Conservation (phyloP, 2,329 filamentous ascomycete species). For the Aspergillus sojae region DNA sequence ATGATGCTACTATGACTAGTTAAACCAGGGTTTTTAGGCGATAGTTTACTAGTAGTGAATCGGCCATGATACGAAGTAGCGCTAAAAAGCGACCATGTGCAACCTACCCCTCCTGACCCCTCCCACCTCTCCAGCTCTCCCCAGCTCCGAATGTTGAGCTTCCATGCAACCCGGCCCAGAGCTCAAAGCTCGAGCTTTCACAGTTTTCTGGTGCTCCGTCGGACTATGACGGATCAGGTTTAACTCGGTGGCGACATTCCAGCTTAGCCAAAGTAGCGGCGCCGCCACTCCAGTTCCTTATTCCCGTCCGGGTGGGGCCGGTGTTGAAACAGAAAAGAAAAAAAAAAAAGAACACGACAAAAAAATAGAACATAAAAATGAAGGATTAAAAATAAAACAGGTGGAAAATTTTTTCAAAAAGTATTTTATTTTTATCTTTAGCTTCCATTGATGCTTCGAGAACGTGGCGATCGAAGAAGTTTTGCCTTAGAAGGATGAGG, state of each 20-base stretch:
- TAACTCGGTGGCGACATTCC: conserved; percentile 19
- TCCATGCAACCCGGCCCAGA: conserved; percentile 20
- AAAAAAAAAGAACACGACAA: neutral
- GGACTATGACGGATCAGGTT: conserved; percentile 9
- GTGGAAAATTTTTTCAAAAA: too few species aligned
- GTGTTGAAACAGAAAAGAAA: conserved; percentile 17
- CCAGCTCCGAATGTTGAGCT: conserved; percentile 22
- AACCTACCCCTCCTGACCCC: conserved; percentile 9
- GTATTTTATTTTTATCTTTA: neutral
- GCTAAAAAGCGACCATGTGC: conserved; percentile 13
- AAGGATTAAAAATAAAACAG: conserved; percentile 5
- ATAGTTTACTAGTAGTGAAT: neutral
- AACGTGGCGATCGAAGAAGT: neutral
- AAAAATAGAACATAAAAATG: neutral
- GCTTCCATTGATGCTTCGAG: conserved; percentile 1
- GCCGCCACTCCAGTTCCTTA: conserved; percentile 28
- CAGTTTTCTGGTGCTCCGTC: conserved; percentile 7
- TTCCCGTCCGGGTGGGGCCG: conserved; percentile 23
- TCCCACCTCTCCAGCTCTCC: conserved; percentile 19
- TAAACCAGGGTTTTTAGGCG: neutral
- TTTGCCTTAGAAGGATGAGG: neutral
- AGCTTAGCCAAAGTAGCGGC: conserved; percentile 15
- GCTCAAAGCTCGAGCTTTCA: conserved; percentile 22
- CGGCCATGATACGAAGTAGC: neutral
- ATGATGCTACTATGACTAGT: neutral